phyloP scores from a whole-genome alignment of 495 filamentous ascomycete genomes.

The Penicillium simplicissimum region DNA sequence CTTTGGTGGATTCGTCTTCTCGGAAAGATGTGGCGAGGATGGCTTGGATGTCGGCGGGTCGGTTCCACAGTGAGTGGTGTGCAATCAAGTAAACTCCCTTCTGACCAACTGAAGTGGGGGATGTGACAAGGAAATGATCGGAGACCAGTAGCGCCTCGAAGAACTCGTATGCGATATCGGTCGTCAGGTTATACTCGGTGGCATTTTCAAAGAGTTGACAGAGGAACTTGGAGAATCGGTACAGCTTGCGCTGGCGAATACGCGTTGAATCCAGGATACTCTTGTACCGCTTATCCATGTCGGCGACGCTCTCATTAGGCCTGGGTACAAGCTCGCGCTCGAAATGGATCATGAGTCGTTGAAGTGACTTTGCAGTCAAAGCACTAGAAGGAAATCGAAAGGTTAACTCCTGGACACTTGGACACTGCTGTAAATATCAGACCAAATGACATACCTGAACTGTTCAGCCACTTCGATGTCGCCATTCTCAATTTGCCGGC shows the following conservation, averaged over 20 bases:
- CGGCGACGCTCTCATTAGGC: constrained; percentile 76
- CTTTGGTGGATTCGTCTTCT: constrained; percentile 67
- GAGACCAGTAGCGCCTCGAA: constrained; percentile 80
- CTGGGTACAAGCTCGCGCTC: constrained; percentile 84
- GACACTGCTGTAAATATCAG: neutral
- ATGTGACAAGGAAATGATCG: constrained; percentile 75
- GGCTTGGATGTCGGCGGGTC: constrained; percentile 75
- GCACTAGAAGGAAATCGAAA: constrained; percentile 50
- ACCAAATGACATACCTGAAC: constrained; percentile 62
- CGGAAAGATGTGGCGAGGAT: constrained; percentile 89
- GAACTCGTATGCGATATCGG: constrained; percentile 66
- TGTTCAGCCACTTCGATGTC: constrained; percentile 99
- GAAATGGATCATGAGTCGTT: constrained; percentile 83
- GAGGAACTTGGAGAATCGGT: constrained; percentile 82
- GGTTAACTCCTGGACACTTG: constrained; percentile 8
- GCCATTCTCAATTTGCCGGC: constrained; percentile 81
- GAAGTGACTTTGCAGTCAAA: constrained; percentile 86
- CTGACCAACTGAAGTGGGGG: constrained; percentile 61
- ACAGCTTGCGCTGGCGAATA: constrained; percentile 85
- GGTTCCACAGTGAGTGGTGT: constrained; percentile 71
- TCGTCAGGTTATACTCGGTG: constrained; percentile 81
- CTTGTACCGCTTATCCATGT: constrained; percentile 97
- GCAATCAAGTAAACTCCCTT: constrained; percentile 82
- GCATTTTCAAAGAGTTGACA: constrained; percentile 94
- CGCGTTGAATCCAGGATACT: constrained; percentile 92